Base-by-base conservation (phyloP, 345 rosid species). In the Cardamine chenopodiifolia region DNA sequence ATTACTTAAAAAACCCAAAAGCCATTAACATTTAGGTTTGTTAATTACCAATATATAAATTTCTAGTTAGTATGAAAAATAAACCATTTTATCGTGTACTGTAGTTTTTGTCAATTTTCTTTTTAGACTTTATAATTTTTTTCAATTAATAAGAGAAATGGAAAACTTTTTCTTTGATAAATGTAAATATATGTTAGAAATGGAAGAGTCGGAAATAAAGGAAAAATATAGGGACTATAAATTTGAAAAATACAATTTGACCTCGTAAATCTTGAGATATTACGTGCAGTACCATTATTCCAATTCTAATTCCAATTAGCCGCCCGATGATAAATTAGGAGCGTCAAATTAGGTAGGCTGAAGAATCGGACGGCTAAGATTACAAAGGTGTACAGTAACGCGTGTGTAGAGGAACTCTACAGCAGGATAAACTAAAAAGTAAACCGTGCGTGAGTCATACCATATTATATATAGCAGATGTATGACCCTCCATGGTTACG, bases 401-500 rank as follows among this genome's bases (percentile, higher is more conserved):
- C 54, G 61, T 31, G 23, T 35, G 57, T 22, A 76, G 58, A 60
- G 0, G 23, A 75, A 52, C 13, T 2, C 2, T 23, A 5, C 55
- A 26, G 20, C n/a, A 52, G 8, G 26, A 34, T n/a, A 34, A 45
- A 57, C 60, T 2, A 10, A 59, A 54, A 75, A 67, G n/a, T 3
- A 10, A 35, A 50, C 28, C 42, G 56, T 60, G 59, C 55, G 52
- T 29, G 32, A 29, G 7, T 29, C 32, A 29, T 29, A 29, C 7
- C 32, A 29, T 28, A 23, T 25, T 28, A 29, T 29, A 29, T 28
- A 29, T 29, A 29, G 5, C 7, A 29, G 8, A 22, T 76, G 79
- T 76, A 53, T 54, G 74, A 17, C 18, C 71, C 63, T 62, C 66
- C 28, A 44, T 34, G 34, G 74, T 62, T 76, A 76, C 80, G 80